phyloP scores from a whole-genome alignment of 2,329 filamentous ascomycete species.

The Alternaria solani region DNA sequence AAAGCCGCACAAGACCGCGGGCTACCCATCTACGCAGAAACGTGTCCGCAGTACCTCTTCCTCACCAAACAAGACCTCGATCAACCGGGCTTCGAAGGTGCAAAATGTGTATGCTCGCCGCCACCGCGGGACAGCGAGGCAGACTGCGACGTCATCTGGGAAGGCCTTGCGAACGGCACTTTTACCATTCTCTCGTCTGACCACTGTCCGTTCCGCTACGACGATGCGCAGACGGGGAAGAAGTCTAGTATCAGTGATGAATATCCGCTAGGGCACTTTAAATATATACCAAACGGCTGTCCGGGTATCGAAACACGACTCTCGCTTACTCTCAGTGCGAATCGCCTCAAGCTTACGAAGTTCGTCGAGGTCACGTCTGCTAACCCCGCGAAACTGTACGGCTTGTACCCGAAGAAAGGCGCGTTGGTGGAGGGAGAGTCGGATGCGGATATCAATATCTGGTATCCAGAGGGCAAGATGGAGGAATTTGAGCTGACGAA shows the following conservation, averaged over 20 bases:
- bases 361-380: conserved; percentile 65
- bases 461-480: conserved; percentile 51
- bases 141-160: conserved; percentile 62
- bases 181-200: conserved; percentile 62
- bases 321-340: conserved; percentile 54
- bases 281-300: conserved; percentile 66
- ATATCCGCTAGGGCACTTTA: conserved; percentile 59
- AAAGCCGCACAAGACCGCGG: conserved; percentile 59
- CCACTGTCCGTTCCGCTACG: conserved; percentile 61
- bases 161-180: conserved; percentile 60
- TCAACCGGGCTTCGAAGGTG: conserved; percentile 62
- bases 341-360: conserved; percentile 56
- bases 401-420: conserved; percentile 62
- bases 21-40: conserved; percentile 63
- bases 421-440: conserved; percentile 57
- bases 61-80: conserved; percentile 62
- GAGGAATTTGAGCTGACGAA: conserved; percentile 60
- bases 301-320: conserved; percentile 67
- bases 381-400: conserved; percentile 67
- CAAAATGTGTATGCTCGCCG: conserved; percentile 64
- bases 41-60: conserved; percentile 65
- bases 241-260: conserved; percentile 58
- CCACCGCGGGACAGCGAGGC: conserved; percentile 58
- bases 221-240: conserved; percentile 52
- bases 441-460: conserved; percentile 67